Evolutionary conservation across 331 rosid species (phyloP).

Genomic region (Erythrophleum ivorense): DNA sequence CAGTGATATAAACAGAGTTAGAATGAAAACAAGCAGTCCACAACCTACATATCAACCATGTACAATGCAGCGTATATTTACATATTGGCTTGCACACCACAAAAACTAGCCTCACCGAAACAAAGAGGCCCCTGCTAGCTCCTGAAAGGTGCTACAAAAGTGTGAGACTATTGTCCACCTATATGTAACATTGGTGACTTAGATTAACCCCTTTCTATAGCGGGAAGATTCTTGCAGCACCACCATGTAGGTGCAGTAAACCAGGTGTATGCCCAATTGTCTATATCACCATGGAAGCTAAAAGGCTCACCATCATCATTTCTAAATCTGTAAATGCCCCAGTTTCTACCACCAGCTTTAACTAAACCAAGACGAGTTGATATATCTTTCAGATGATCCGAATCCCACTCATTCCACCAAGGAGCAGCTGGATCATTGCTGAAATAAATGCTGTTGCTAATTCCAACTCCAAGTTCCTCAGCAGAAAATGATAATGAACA

Average conservation of each 20-base stretch:
- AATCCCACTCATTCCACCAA: constrained; percentile 84
- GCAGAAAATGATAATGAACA: constrained; percentile 58
- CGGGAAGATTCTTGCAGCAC: constrained; percentile 49
- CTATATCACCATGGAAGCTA: constrained; percentile 57
- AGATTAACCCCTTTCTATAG: neutral
- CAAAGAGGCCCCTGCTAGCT: too few relatives aligned
- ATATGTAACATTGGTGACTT: neutral
- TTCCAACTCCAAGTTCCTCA: constrained; percentile 51
- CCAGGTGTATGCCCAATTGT: constrained; percentile 62
- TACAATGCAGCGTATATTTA: neutral
- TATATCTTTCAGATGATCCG: constrained; percentile 53
- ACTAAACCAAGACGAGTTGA: constrained; percentile 45
- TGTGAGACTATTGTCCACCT: neutral
- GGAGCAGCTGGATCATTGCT: constrained; percentile 60
- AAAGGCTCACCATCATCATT: constrained; percentile 25
- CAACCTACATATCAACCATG: neutral
- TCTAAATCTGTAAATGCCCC: constrained; percentile 55
- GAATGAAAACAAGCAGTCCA: neutral
- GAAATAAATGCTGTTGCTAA: constrained; percentile 54
- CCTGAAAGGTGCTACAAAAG: neutral
- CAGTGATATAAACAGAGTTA: neutral
- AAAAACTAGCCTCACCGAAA: neutral
- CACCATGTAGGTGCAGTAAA: constrained; percentile 67
- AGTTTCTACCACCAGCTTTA: constrained; percentile 47
- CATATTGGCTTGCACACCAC: neutral